Conservation (phyloP, 768 basidiomycete species). For the Tricholoma sp. region DNA sequence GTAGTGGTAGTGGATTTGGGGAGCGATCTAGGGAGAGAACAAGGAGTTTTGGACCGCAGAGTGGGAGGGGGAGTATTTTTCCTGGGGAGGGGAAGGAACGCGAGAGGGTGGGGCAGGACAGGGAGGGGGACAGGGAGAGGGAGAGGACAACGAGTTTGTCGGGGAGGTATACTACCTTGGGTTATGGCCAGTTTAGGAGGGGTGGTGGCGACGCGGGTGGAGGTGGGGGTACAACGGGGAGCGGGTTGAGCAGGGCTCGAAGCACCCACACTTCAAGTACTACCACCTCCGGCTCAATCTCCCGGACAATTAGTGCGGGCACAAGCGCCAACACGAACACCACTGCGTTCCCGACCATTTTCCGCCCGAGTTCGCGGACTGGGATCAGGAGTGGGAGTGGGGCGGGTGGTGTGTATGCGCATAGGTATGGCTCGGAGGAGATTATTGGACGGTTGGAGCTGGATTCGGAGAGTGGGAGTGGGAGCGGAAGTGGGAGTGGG, state of each 20-base stretch:
- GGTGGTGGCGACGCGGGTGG: neutral
- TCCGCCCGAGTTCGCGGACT: neutral
- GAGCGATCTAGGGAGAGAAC: neutral
- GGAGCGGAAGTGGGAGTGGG: slow-evolving; percentile 6
- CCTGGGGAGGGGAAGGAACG: slow-evolving; percentile 9
- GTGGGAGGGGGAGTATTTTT: neutral
- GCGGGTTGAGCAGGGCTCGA: neutral
- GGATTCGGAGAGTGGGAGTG: slow-evolving; percentile 7
- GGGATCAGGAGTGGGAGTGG: neutral
- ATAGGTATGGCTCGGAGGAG: slow-evolving; percentile 14
- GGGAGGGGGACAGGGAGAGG: slow-evolving; percentile 4
- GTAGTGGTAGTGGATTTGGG: neutral
- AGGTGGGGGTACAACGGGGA: neutral
- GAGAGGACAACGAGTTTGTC: neutral
- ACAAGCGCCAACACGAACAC: neutral
- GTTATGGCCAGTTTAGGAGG: neutral
- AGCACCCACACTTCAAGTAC: neutral
- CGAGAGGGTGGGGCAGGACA: neutral
- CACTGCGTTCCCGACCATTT: neutral
- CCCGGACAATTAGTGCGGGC: neutral
- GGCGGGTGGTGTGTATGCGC: neutral
- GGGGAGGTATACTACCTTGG: neutral
- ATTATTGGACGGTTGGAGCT: slow-evolving; percentile 17
- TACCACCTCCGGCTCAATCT: neutral
- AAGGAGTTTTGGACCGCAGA: neutral